Conservation (phyloP, 345 rosid species). For the Salix viminalis region DNA sequence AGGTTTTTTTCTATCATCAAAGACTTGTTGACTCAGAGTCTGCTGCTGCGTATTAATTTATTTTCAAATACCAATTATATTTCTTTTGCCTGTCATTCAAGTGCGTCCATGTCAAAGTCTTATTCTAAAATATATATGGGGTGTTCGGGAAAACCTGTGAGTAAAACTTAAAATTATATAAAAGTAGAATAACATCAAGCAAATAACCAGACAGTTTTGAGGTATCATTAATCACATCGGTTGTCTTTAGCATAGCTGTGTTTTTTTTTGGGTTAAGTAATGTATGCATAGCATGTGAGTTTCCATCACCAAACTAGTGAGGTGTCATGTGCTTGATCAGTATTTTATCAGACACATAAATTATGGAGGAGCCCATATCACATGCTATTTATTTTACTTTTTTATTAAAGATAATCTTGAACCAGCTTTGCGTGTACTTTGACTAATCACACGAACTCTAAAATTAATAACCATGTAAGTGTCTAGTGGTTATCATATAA, state of each 20-base stretch:
- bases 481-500: no score
- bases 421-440: accelerated
- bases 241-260: not conserved
- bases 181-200: not conserved
- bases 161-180: not conserved
- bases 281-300: not conserved
- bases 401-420: no score
- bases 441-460: no score
- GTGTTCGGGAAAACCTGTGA: not conserved
- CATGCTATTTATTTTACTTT: not conserved
- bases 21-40: not conserved
- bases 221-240: not conserved
- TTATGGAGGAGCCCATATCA: constrained; percentile 9
- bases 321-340: not conserved
- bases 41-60: not conserved
- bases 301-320: not conserved
- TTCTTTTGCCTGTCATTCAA: not conserved
- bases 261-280: no score
- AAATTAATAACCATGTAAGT: no score
- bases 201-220: not conserved
- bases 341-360: not conserved
- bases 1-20: not conserved
- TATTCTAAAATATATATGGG: not conserved
- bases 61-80: not conserved
- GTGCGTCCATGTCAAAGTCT: not conserved